Evolutionary conservation across 2,329 filamentous ascomycete genomes (phyloP), one percentile per base, ranked within the genome.

Genomic region (Penicillium vulpinum): DNA sequence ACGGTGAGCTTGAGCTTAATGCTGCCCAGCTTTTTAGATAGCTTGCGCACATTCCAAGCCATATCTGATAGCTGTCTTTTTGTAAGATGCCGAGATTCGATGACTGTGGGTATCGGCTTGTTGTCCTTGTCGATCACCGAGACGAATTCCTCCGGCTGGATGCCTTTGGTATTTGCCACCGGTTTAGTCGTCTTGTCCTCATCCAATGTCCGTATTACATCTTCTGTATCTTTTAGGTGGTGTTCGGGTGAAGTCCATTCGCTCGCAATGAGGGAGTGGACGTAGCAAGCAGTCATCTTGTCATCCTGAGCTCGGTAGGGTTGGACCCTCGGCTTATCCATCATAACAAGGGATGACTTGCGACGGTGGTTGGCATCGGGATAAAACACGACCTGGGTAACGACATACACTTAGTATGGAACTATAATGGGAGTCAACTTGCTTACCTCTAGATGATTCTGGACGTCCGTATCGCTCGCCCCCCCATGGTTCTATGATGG

Each of bases 11-110:
- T 90, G 60, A 99, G 81, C 56, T 88, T 85, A 72, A 97, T 87
- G 73, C 87, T 92, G 50, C 91, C 90, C 57, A 97, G 78, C 58
- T 90, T 88, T 69, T 96, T 89, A 29, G 90, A 93, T 57, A 99
- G 79, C 75, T 97, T 91, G 46, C 94, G 83, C 56, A 97, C 94
- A 26, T 93, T 92, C 86, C 93, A 92, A 0, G 93, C 92, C 93
- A 99, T 97, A 67, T 97, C 94, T 15, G 89, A 92, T 40, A 99
- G 81, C 75, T 99, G 91, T 73, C 90, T 92, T 79, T 97, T 97
- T 1, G 92, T 97, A 64, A 97, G 81, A 48, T 97, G 84, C n/a
- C 93, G 84, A 57, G 85, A 87, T 55, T 86, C 80, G 18, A 81
- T 78, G 26, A 81, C 77, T 10, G 75, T 72, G n/a, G 72, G 67